Percentiles rank a stretch among this genome's conserved stretches.
Conservation (phyloP, 352 stramenopile genomes). For the Globisporangium middletonii region DNA sequence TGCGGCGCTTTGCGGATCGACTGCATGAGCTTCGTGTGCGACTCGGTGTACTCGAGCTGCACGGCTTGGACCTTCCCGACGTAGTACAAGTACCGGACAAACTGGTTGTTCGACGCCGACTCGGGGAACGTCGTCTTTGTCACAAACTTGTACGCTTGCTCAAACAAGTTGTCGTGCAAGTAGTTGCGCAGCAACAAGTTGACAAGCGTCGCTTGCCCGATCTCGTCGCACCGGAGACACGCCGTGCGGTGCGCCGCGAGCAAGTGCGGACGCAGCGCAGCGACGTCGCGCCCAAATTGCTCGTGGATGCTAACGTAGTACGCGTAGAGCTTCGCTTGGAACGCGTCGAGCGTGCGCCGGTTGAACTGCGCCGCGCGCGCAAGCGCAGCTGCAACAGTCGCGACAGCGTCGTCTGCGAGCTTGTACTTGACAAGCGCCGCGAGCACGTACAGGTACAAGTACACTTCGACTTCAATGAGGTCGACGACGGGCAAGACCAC, state of each 20-base stretch:
- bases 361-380: slow-evolving; percentile 73
- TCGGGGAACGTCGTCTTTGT: slow-evolving; percentile 87
- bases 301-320: slow-evolving; percentile 79
- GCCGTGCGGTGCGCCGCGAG: slow-evolving; percentile 83
- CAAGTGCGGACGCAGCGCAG: slow-evolving; percentile 58
- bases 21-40: slow-evolving; percentile 95
- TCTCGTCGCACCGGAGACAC: slow-evolving; percentile 87
- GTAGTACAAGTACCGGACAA: slow-evolving; percentile 98
- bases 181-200: slow-evolving; percentile 91
- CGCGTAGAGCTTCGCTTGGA: slow-evolving; percentile 73
- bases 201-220: slow-evolving; percentile 86
- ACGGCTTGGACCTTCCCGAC: slow-evolving; percentile 94
- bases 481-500: slow-evolving; percentile 47
- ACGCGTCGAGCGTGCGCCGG: slow-evolving; percentile 67
- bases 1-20: slow-evolving; percentile 95
- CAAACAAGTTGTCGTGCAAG: slow-evolving; percentile 87
- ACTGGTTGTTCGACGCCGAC: slow-evolving; percentile 97
- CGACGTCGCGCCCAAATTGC: slow-evolving; percentile 49
- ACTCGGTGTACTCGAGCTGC: slow-evolving; percentile 96
- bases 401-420: slow-evolving; percentile 44
- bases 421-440: slow-evolving; percentile 70
- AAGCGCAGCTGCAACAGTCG: slow-evolving; percentile 45
- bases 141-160: slow-evolving; percentile 92
- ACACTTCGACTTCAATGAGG: slow-evolving; percentile 84
- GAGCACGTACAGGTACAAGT: slow-evolving; percentile 75